Evolutionary conservation across 2,329 filamentous ascomycete genomes (phyloP).

Genomic region (Fusarium pilosicola): DNA sequence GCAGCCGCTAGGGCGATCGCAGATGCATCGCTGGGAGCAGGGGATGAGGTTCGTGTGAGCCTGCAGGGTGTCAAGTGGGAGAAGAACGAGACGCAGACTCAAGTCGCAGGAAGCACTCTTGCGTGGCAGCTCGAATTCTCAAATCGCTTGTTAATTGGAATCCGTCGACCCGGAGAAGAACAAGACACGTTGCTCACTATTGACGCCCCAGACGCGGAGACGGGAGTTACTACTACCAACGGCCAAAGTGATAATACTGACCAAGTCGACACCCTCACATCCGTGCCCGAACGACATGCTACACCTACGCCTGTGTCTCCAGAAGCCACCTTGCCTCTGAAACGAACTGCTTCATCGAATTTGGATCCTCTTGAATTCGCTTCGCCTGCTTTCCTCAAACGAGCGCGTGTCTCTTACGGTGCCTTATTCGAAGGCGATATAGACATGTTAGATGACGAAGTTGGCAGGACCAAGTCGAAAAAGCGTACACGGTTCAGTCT

Average conservation of each 20-base stretch:
- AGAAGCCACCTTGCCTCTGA: constrained; percentile 42
- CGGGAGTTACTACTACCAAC: constrained; percentile 27
- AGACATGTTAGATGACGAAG: constrained; percentile 76
- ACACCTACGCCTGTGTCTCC: constrained; percentile 32
- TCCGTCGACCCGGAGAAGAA: constrained; percentile 55
- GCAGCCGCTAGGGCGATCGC: constrained; percentile 75
- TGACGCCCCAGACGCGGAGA: constrained; percentile 47
- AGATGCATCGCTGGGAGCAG: constrained; percentile 75
- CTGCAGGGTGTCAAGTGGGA: constrained; percentile 76
- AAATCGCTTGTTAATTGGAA: constrained; percentile 59
- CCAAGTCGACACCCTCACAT: constrained; percentile 3
- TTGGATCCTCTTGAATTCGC: constrained; percentile 67
- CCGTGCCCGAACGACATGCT: constrained; percentile 24
- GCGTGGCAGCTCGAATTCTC: constrained; percentile 69
- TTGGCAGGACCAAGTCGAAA: constrained; percentile 49
- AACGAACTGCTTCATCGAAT: constrained; percentile 49
- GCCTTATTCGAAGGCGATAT: constrained; percentile 71
- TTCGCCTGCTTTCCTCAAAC: constrained; percentile 84
- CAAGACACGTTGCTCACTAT: constrained; percentile 64
- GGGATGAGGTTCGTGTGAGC: constrained; percentile 77
- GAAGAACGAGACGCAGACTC: constrained; percentile 59
- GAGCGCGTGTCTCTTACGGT: constrained; percentile 74
- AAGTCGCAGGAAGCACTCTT: constrained; percentile 61
- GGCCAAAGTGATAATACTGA: constrained; percentile 20
- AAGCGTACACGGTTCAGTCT: constrained; percentile 78